These are phyloP conservation scores for Eleusine indica DNA, from an alignment of 176 grass and related monocot genomes.

Conservation along the genomic window DNA sequence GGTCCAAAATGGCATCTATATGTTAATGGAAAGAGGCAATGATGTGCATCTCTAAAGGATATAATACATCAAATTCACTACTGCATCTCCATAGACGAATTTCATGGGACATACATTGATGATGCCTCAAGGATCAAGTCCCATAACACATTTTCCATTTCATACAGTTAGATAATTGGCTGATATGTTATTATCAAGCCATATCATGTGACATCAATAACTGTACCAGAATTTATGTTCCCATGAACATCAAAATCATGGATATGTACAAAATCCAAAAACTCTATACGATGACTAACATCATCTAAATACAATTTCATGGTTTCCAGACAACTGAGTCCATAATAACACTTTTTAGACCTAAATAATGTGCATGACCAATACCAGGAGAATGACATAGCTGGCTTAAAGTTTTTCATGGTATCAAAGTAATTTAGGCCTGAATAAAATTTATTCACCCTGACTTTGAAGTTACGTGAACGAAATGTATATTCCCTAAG, in stretches of 20 bases:
- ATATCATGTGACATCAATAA: background rate
- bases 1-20: background rate
- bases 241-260: background rate
- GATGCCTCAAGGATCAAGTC: background rate
- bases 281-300: background rate
- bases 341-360: background rate
- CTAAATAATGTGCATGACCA: slow-evolving; percentile 1
- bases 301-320: background rate
- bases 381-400: background rate
- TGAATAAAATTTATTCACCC: background rate
- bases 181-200: background rate
- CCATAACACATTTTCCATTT: background rate
- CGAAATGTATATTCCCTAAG: background rate
- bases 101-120: background rate
- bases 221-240: background rate
- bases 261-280: background rate
- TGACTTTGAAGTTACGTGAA: background rate
- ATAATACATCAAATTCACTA: background rate
- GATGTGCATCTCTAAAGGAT: background rate
- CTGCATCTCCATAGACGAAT: background rate
- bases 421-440: background rate
- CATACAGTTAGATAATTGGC: background rate
- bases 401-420: background rate
- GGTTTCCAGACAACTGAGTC: background rate
- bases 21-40: background rate